phyloP scores from a whole-genome alignment of 2,329 filamentous ascomycete genomes.

The Sarocladium oryzae region DNA sequence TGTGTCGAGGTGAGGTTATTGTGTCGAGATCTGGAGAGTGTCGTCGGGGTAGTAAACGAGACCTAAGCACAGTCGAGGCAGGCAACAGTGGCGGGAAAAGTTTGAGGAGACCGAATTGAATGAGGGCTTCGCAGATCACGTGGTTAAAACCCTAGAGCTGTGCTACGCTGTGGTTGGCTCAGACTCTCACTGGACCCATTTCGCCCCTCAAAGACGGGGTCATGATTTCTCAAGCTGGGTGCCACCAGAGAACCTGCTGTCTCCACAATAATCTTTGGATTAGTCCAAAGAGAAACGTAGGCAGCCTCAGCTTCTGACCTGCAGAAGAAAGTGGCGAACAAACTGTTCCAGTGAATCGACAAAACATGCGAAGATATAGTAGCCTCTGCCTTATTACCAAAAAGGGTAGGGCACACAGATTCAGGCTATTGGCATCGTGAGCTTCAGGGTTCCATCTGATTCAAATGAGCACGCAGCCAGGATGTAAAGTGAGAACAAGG shows the following conservation, averaged over 20 bases:
- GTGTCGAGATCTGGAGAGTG: constrained; percentile 40
- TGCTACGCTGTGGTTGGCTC: not conserved
- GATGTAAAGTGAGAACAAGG: too few relatives aligned
- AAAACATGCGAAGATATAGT: too few relatives aligned
- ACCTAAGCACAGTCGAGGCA: constrained; percentile 4
- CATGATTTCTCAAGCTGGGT: too few relatives aligned
- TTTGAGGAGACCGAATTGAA: not conserved
- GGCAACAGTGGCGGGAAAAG: constrained; percentile 3
- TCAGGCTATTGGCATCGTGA: not conserved
- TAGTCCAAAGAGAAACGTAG: too few relatives aligned
- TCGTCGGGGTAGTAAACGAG: constrained; percentile 27
- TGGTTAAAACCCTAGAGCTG: not conserved
- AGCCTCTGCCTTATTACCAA: too few relatives aligned
- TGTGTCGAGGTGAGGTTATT: constrained; percentile 34
- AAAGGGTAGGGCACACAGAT: too few relatives aligned
- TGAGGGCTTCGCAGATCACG: not conserved
- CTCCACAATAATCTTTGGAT: too few relatives aligned
- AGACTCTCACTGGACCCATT: not conserved
- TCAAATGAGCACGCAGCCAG: too few relatives aligned
- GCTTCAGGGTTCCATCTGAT: not conserved
- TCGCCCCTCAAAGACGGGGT: not conserved
- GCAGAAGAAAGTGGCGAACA: too few relatives aligned
- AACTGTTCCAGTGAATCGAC: too few relatives aligned
- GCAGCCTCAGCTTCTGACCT: too few relatives aligned
- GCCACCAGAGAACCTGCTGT: too few relatives aligned